These are phyloP conservation scores for Xanthoparmelia taractica DNA, from an alignment of 495 filamentous ascomycete species.

Conservation along the genomic window DNA sequence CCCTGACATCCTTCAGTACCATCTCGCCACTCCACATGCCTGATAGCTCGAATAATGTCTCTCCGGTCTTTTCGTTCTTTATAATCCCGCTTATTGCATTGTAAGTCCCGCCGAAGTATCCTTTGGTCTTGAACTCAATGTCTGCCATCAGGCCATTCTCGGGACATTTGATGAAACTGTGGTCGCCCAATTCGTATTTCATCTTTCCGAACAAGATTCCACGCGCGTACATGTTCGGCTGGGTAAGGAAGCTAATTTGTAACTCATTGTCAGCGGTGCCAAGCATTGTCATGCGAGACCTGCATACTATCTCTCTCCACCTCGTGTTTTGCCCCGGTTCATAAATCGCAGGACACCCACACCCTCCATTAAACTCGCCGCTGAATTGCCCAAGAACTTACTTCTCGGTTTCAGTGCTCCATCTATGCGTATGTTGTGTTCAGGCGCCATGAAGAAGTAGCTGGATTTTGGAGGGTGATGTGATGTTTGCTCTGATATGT, in stretches of 20 bases:
- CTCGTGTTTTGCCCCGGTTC: constrained; percentile 60
- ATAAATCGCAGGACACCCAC: constrained; percentile 78
- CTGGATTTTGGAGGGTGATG: constrained; percentile 98
- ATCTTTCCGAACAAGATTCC: constrained; percentile 98
- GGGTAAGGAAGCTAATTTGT: constrained; percentile 65
- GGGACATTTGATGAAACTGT: constrained; percentile 88
- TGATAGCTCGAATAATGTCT: constrained; percentile 79
- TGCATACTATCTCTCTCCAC: constrained; percentile 81
- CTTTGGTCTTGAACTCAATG: constrained; percentile 98
- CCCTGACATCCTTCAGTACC: constrained; percentile 73
- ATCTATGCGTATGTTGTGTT: constrained; percentile 91
- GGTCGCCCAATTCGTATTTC: constrained; percentile 98
- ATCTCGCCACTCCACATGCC: constrained; percentile 94
- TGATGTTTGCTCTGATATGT: constrained; percentile 91
- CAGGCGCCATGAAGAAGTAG: constrained; percentile 98
- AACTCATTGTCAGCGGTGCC: background rate
- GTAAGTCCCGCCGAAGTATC: constrained; percentile 93
- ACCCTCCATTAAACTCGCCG: constrained; percentile 96
- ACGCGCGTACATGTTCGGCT: constrained; percentile 98
- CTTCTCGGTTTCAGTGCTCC: constrained; percentile 94
- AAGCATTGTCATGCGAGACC: background rate
- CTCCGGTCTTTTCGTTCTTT: constrained; percentile 79
- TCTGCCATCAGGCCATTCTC: constrained; percentile 82
- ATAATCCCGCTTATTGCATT: constrained; percentile 92
- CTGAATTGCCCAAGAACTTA: constrained; percentile 93